Evolutionary conservation across 306 rosid species (phyloP).

Genomic region (Nissolia schottii): DNA sequence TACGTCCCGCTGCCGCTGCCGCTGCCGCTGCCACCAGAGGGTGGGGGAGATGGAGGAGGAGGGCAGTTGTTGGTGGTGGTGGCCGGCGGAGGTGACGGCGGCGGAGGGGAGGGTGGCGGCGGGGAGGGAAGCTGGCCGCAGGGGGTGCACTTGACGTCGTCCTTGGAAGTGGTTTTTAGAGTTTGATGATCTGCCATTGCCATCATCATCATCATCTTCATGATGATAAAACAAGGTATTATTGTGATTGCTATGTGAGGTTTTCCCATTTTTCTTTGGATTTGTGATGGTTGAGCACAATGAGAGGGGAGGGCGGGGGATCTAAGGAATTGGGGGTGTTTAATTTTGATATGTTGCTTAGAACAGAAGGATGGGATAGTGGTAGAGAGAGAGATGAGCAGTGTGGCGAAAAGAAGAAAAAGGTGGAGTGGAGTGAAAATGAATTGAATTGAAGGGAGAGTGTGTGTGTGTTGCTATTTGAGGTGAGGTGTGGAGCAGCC

Average conservation of each 20-base stretch:
- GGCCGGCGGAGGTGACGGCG: constrained; percentile 29
- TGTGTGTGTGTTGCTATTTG: constrained; percentile 35
- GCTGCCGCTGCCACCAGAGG: constrained; percentile 31
- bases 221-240: background rate
- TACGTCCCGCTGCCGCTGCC: background rate
- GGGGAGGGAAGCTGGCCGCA: constrained; percentile 54
- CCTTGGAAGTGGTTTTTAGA: constrained; percentile 33
- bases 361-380: background rate
- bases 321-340: background rate
- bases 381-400: background rate
- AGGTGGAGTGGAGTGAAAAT: background rate
- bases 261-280: constrained; percentile 31
- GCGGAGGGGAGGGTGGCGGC: constrained; percentile 47
- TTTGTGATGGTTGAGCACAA: constrained; percentile 32
- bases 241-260: background rate
- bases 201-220: background rate
- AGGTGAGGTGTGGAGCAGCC: constrained; percentile 26
- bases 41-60: constrained; percentile 64
- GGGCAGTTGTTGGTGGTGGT: constrained; percentile 38
- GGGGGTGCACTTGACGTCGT: constrained; percentile 82
- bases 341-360: constrained; percentile 11
- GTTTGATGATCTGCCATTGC: constrained; percentile 23
- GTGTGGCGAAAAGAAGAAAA: background rate
- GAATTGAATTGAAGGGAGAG: background rate
- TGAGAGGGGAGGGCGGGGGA: background rate